Base-by-base conservation (phyloP, 257 asterid species). In the Forsythia suspensa region DNA sequence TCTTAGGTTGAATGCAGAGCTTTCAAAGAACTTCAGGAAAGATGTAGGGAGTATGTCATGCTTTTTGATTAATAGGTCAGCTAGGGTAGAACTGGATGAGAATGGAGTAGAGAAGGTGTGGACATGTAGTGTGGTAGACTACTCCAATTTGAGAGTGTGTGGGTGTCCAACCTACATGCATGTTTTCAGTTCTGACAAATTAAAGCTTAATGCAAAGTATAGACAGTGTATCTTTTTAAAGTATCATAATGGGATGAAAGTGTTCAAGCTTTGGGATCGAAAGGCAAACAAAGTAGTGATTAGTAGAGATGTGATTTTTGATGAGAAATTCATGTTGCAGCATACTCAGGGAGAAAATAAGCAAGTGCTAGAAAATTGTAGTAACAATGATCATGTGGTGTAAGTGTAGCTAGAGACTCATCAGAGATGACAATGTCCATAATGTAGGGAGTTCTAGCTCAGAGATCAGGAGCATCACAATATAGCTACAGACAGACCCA, bases 161-260 rank as follows among this genome's bases (percentile, higher is more conserved):
- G 24, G 78, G 10, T 75, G 71, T 57, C 48, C 34, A 21, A 8
- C 78, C 63, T 75, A 75, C 38, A 18, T 75, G 16, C 78, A 57
- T 24, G 13, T 75, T 75, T 24, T 6, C 3, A 6, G 42, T 44
- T 16, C 0, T 5, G 40, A 44, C 7, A 46, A 4, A 44, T 44
- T 20, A 2, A 73, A 44, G 43, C 67, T 73, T 29, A 66, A 73
- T 73, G 65, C 66, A 36, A 73, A 73, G 43, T 73, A 67, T 20
- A 73, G 15, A 29, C 34, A 29, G 2, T 29, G 2, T 29, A 29
- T 29, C 34, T 29, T 29, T 29, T 1, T 29, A 29, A 1, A 29
- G 34, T 29, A 29, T 29, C 34, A 29, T 29, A 29, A 29, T 29
- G 61, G 61, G n/a, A 4, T 51, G 61, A 51, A 51, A 51, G 61